These are phyloP conservation scores for Nakazawaea sp. DNA, from an alignment of 805 yeast genomes.

Conservation along the genomic window DNA sequence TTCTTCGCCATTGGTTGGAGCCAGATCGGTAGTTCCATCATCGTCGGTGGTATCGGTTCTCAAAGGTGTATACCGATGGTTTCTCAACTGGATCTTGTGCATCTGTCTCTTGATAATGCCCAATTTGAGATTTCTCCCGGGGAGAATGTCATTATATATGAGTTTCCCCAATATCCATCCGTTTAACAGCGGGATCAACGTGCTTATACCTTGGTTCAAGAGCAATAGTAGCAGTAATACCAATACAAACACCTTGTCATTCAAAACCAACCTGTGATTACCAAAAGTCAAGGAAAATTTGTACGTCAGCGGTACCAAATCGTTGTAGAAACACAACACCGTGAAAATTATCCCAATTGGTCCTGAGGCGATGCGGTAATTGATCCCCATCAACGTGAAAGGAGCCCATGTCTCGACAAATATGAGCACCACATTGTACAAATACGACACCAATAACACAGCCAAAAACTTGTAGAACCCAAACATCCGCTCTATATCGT, in stretches of 20 bases:
- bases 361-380: constrained; percentile 38
- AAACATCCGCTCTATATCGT: constrained; percentile 48
- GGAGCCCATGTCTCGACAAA: constrained; percentile 24
- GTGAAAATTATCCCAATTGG: constrained; percentile 33
- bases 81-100: constrained; percentile 2
- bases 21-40: not conserved
- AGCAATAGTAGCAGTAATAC: constrained; percentile 26
- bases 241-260: constrained; percentile 26
- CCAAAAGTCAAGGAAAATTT: constrained; percentile 28
- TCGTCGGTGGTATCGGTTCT: constrained; percentile 2
- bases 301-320: constrained; percentile 33
- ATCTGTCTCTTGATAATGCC: constrained; percentile 6
- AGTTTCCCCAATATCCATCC: constrained; percentile 40
- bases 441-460: constrained; percentile 32
- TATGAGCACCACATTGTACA: constrained; percentile 39
- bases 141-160: constrained; percentile 34
- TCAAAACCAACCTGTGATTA: constrained; percentile 19
- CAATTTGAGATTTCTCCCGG: constrained; percentile 26
- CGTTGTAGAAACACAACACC: constrained; percentile 31
- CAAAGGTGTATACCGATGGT: constrained; percentile 4
- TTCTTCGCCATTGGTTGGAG: constrained; percentile 8
- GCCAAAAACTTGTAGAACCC: constrained; percentile 51
- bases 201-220: constrained; percentile 36
- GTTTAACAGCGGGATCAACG: constrained; percentile 29
- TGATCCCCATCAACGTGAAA: constrained; percentile 25